phyloP scores from a whole-genome alignment of 257 asterid species.

The Nicotiana sylvestris region DNA sequence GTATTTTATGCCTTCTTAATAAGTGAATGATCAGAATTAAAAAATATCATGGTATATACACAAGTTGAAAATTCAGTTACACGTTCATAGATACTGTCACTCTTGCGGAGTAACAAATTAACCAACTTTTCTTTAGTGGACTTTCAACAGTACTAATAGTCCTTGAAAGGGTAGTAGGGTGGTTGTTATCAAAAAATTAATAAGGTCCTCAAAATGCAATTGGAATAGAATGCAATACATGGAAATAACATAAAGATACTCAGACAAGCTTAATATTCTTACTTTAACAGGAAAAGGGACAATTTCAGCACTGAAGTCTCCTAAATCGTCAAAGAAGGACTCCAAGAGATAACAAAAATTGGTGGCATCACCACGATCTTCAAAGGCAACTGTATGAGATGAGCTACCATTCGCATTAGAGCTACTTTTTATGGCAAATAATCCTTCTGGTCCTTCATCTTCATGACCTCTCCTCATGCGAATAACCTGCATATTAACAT shows the following conservation, averaged over 20 bases:
- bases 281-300: constrained; percentile 65
- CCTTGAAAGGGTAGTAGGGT: background rate
- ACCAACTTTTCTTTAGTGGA: background rate
- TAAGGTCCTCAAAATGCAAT: background rate
- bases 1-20: background rate
- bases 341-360: constrained; percentile 69
- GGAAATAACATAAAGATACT: background rate
- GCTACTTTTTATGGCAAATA: constrained; percentile 42
- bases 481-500: constrained; percentile 43
- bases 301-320: constrained; percentile 59
- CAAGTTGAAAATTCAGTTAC: background rate
- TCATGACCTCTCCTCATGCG: constrained; percentile 46
- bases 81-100: background rate
- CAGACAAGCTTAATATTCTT: constrained; percentile 23
- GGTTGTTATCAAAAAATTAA: background rate
- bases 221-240: background rate
- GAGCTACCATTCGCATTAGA: constrained; percentile 26
- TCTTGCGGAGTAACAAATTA: background rate
- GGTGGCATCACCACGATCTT: constrained; percentile 76
- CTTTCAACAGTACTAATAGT: background rate
- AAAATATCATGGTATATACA: background rate
- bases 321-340: constrained; percentile 60
- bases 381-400: constrained; percentile 73
- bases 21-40: background rate
- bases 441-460: constrained; percentile 49